Conservation (phyloP, 2,329 filamentous ascomycete species). For the Aspergillus niger region DNA sequence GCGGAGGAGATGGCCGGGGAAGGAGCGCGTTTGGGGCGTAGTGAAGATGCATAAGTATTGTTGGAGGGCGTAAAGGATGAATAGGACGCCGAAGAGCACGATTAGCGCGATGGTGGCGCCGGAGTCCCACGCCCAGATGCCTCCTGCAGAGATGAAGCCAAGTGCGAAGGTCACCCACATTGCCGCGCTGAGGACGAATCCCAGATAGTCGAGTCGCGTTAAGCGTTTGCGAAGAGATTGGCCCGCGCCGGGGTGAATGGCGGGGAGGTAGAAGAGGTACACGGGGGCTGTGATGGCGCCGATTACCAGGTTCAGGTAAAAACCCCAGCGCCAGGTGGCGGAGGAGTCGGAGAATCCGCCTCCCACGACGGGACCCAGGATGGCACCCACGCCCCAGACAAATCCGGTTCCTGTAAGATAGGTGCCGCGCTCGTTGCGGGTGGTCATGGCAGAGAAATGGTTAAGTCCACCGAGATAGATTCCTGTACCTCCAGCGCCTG, state of each 20-base stretch:
- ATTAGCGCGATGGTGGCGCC: slow-evolving; percentile 23
- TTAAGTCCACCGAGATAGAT: slow-evolving; percentile 26
- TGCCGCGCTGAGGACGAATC: slow-evolving; percentile 47
- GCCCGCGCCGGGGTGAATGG: slow-evolving; percentile 26
- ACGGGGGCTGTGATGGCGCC: slow-evolving; percentile 48
- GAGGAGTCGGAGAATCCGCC: slow-evolving; percentile 17
- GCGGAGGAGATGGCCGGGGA: slow-evolving; percentile 53
- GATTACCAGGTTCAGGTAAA: slow-evolving; percentile 61
- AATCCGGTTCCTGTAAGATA: slow-evolving; percentile 6
- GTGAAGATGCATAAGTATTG: slow-evolving; percentile 52
- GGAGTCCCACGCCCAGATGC: slow-evolving; percentile 51
- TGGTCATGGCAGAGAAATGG: slow-evolving; percentile 9
- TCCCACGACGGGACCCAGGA: slow-evolving; percentile 16
- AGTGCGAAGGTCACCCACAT: slow-evolving; percentile 47
- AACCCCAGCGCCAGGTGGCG: slow-evolving; percentile 41
- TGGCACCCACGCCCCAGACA: slow-evolving; percentile 10
- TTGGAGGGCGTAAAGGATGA: slow-evolving; percentile 49
- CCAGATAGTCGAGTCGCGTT: slow-evolving; percentile 49
- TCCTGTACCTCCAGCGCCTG: slow-evolving; percentile 33
- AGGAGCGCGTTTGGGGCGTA: slow-evolving; percentile 46
- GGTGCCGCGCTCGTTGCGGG: background rate
- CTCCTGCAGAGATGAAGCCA: slow-evolving; percentile 56
- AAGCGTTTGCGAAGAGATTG: slow-evolving; percentile 27
- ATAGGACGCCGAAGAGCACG: slow-evolving; percentile 45
- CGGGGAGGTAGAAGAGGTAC: slow-evolving; percentile 50